Evolutionary conservation across 305 asterid genomes (phyloP), one percentile per base, ranked within the genome.

Genomic region (Fraxinus floribunda): DNA sequence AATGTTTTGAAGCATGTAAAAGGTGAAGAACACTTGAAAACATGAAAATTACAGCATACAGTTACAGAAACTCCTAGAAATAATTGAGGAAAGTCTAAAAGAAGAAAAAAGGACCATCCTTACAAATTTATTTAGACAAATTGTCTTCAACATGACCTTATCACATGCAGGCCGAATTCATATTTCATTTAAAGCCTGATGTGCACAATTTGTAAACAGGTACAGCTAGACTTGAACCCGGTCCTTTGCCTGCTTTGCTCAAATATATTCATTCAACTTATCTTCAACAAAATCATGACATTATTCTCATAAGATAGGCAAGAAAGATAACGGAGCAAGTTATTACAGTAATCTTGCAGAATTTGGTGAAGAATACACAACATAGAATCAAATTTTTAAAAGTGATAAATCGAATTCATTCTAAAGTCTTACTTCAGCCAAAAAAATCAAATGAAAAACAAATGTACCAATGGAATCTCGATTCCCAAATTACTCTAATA

Each of bases 241-340:
- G 70, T 20, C 15, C 30, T 60, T 60, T 60, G 30, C 30, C 5
- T 11, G 1, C 70, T 60, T 20, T 7, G 70, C 4, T 22, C 32
- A 60, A 20, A 66, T 66, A 4, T 10, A 9, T 66, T 26, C 73
- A 9, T 8, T 66, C 10, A 26, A 66, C 15, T 66, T 24, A 9
- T 76, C 68, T 76, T 26, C 68, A 76, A 52, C 44, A 68, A 8
- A 79, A 36, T 29, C 62, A 79, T 70, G 73, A 32, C 36, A 62
- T 62, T 60, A 39, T 55, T 2, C 8, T 3, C 38, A 73, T 55
- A 24, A 76, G 32, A 64, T 76, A n/a, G 49, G 32, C 72, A 68
- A 3, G 35, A 5, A 52, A 34, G 26, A 70, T 36, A 75, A 7
- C 30, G 8, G 26, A 73, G 80, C 35, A 8, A 39, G 30, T 35